Evolutionary conservation across 2,329 filamentous ascomycete genomes (phyloP), one percentile per base, ranked within the genome.

Genomic region (Calonectria naviculata): DNA sequence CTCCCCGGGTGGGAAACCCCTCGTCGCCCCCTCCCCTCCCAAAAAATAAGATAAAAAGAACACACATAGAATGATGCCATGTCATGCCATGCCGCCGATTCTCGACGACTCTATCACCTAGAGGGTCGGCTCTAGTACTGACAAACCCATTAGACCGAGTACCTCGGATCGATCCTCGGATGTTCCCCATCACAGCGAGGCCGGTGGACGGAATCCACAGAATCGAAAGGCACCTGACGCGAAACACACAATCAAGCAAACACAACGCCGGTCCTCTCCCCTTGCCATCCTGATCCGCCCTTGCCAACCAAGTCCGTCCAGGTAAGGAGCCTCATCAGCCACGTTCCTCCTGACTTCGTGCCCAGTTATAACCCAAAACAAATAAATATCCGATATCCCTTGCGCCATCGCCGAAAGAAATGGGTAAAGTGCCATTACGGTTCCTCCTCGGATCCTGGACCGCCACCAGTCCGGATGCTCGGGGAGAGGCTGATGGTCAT

Each of bases 401-500:
- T 78, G 71, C 77, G 77, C 77, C 77, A 42, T 77, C 75, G 77
- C 77, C 75, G 44, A 78, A 78, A 78, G 70, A 70, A 76, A 65
- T 71, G 61, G 60, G 71, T 47, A 67, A 71, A 68, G 54, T 65
- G 62, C 63, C 62, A 70, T 81, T 75, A 86, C 42, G 81, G 80
- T 65, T 85, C 83, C 26, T 86, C 85, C 66, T 84, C 83, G 31
- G 83, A 83, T 71, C 82, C 79, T 52, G 81, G 71, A 47, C 79
- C 78, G 28, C 82, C 52, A 10, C 52, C 82, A 12, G 83, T 84
- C 78, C 84, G 86, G 29, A 87, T 74, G 36, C 83, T 82, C 5
- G 88, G 81, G 7, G 88, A 87, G 38, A 91, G 82, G 76, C 87
- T 90, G 75, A 91, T 91, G 66, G 89, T 85, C 76, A 91, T 91